A percentile compares a stretch with the other conserved stretches of the same genome.
These are phyloP conservation scores for Vararia minispora DNA, from an alignment of 768 basidiomycete genomes.

Conservation along the genomic window DNA sequence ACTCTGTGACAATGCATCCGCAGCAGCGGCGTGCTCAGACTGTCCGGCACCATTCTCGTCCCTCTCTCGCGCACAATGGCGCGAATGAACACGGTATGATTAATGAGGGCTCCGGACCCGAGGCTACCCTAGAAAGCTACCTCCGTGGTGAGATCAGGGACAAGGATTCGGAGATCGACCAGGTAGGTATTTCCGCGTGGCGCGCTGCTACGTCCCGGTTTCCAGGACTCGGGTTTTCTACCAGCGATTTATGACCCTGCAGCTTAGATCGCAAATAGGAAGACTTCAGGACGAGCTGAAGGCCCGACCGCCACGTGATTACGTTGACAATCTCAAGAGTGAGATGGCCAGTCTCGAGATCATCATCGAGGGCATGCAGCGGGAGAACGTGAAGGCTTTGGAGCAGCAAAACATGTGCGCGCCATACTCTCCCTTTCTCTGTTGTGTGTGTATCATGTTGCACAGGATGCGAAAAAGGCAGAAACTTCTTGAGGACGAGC, in stretches of 20 bases:
- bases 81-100: constrained; percentile 11
- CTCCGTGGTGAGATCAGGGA: constrained; percentile 11
- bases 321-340: constrained; percentile 52
- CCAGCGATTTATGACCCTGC: neutral
- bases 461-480: constrained; percentile 54
- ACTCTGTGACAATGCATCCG: no score
- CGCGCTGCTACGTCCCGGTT: no score
- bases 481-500: constrained; percentile 63
- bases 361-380: constrained; percentile 66
- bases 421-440: neutral
- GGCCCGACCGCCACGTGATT: constrained; percentile 57
- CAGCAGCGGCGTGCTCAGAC: constrained; percentile 14
- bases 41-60: constrained; percentile 10
- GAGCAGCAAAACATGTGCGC: constrained; percentile 61
- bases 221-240: neutral
- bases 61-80: constrained; percentile 2
- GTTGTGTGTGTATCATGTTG: neutral
- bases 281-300: constrained; percentile 54
- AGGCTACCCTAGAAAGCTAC: constrained; percentile 9
- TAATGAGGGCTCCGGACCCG: constrained; percentile 10
- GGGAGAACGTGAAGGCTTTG: constrained; percentile 84
- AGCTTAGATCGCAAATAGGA: constrained; percentile 57
- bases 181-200: constrained; percentile 2
- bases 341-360: constrained; percentile 71
- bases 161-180: constrained; percentile 13